Evolutionary conservation across 2,329 filamentous ascomycete species (phyloP).

Genomic region (Thermomyces lanuginosus): DNA sequence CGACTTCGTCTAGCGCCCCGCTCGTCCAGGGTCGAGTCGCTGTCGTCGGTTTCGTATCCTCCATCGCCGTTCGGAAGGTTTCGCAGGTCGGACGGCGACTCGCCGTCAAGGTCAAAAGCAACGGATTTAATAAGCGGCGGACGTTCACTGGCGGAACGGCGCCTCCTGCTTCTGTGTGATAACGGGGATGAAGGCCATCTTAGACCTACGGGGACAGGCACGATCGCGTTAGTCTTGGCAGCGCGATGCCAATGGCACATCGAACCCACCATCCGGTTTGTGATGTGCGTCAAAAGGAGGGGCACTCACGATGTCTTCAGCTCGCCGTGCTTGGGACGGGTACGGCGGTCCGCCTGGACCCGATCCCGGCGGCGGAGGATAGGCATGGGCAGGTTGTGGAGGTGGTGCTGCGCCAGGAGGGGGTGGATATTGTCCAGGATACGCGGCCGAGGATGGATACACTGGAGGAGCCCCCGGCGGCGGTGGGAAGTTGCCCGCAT

Average conservation of each 20-base stretch:
- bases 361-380: slow-evolving; percentile 19
- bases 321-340: slow-evolving; percentile 21
- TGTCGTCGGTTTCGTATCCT: slow-evolving; percentile 30
- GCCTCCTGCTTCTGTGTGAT: slow-evolving; percentile 4
- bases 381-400: slow-evolving; percentile 22
- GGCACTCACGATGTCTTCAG: slow-evolving; percentile 37
- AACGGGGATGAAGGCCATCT: slow-evolving; percentile 4
- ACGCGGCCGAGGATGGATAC: slow-evolving; percentile 9
- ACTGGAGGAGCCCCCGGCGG: slow-evolving; percentile 21
- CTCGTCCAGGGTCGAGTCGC: slow-evolving; percentile 19
- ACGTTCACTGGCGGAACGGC: slow-evolving; percentile 9
- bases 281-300: slow-evolving; percentile 21
- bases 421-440: slow-evolving; percentile 7
- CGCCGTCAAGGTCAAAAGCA: slow-evolving; percentile 14
- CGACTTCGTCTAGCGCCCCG: slow-evolving; percentile 9
- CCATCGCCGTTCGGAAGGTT: slow-evolving; percentile 8
- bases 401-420: slow-evolving; percentile 25
- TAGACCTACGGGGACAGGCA: slow-evolving; percentile 10
- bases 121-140: slow-evolving; percentile 18
- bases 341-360: slow-evolving; percentile 24
- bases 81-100: slow-evolving; percentile 3
- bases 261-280: slow-evolving; percentile 28
- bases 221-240: neutral
- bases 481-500: slow-evolving; percentile 27
- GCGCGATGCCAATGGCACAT: slow-evolving; percentile 7